Evolutionary conservation across 2,329 filamentous ascomycete genomes (phyloP), one percentile per base, ranked within the genome.

Genomic region (Penicillium thymicola): DNA sequence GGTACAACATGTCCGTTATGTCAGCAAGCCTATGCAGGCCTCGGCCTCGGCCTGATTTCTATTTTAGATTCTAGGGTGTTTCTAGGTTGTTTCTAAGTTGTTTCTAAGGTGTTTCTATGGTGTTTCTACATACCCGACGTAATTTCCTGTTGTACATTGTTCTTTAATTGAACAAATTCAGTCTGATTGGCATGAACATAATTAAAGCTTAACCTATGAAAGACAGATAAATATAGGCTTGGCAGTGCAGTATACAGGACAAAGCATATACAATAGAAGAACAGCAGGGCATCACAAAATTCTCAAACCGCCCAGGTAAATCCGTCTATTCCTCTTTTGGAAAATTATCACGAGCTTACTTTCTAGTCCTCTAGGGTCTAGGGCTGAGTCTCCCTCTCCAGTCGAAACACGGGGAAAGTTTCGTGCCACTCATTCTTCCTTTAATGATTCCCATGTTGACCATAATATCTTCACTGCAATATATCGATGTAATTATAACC

Each of bases 401-500:
- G 2, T 25, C 14, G 23, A 10, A 42, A 13, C 11, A 25, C 41
- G 41, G 41, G 41, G 25, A 18, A 18, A n/a, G 2, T 28, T 18
- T 43, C 16, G 16, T 28, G 25, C 7, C 23, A 16, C 21, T 25
- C 41, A 23, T 7, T 13, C 40, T 8, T 43, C 41, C 5, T 5
- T 28, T 18, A 9, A 25, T 42, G 7, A 25, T 25, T 25, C n/a
- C 11, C 10, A 51, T 16, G 21, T 18, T 34, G 23, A 34, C n/a
- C 4, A 18, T 8, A n/a, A 45, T 10, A 23, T 37, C 38, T 32
- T 16, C 2, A 28, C 18, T 18, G 32, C 14, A 51, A 46, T 27
- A 63, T 62, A 59, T 51, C 32, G 16, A 36, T 38, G n/a, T 18
- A 44, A 13, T 7, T 18, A 25, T 11, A 28, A n/a, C 40, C 4